Evolutionary conservation across 306 rosid genomes (phyloP).

Genomic region (Glycine tomentella): DNA sequence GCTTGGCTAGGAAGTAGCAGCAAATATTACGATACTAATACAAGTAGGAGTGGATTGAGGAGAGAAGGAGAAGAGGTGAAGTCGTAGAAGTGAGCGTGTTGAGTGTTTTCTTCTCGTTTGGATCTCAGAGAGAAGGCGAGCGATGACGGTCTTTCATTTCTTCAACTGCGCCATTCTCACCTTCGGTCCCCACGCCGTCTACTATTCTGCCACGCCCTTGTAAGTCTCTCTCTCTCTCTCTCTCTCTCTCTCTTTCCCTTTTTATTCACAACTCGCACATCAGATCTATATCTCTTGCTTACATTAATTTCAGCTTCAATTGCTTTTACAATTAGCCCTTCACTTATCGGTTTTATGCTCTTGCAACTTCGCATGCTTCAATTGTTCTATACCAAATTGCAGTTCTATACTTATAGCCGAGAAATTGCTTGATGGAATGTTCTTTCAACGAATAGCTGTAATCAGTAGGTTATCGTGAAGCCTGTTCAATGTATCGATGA

Average conservation of each 20-base stretch:
- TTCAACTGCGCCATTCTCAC: constrained; percentile 98
- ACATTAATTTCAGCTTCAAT: background rate
- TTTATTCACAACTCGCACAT: background rate
- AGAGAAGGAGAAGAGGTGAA: background rate
- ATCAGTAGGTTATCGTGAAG: background rate
- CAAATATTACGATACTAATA: constrained; percentile 13
- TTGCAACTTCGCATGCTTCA: background rate
- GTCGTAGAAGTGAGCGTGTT: background rate
- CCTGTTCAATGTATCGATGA: background rate
- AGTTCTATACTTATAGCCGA: background rate
- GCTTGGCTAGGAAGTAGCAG: background rate
- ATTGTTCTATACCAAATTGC: background rate
- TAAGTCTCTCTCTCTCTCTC: constrained; percentile 41
- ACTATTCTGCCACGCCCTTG: constrained; percentile 97
- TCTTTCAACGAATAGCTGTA: constrained; percentile 1
- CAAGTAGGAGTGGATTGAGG: background rate
- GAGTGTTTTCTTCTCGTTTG: background rate
- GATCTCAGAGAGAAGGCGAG: constrained; percentile 20
- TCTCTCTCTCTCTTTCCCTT: background rate
- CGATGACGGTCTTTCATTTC: constrained; percentile 96
- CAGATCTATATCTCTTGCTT: constrained; percentile 24
- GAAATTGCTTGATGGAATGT: background rate
- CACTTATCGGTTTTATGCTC: background rate
- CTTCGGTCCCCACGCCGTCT: constrained; percentile 98
- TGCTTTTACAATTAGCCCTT: background rate